Evolutionary conservation across 129 eudicot genomes (phyloP).

Genomic region (Ambrosia artemisiifolia): DNA sequence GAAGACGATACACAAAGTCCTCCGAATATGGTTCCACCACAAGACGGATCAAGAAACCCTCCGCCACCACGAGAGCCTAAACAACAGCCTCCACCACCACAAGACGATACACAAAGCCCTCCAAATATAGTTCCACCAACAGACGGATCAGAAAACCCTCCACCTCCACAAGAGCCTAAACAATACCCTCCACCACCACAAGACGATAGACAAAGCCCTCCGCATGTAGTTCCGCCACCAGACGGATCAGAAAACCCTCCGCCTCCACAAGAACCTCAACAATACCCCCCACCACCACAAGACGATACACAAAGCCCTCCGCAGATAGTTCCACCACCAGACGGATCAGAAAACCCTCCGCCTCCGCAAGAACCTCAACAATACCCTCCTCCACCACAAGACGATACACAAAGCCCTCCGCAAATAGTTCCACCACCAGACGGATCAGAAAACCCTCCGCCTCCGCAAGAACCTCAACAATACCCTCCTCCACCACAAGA

Average conservation of each 20-base stretch:
- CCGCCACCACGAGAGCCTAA: background rate
- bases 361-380: background rate
- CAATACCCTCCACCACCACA: background rate
- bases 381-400: slow-evolving; percentile 21
- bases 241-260: background rate
- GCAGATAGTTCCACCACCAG: background rate
- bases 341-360: background rate
- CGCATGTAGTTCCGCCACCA: background rate
- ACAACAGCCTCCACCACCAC: background rate
- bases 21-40: background rate
- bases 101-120: background rate
- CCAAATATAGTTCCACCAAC: background rate
- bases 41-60: too few species aligned
- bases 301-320: background rate
- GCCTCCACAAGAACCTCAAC: background rate
- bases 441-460: background rate
- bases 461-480: background rate
- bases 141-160: background rate
- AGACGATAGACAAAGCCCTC: background rate
- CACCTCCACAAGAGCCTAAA: background rate
- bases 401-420: background rate
- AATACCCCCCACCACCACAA: background rate
- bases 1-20: background rate
- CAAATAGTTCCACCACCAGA: slow-evolving; percentile 2
- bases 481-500: background rate